Percentiles rank a stretch among this genome's conserved stretches.
phyloP scores from a whole-genome alignment of 2,329 filamentous ascomycete genomes.

The Tolypocladium ovalisporum region DNA sequence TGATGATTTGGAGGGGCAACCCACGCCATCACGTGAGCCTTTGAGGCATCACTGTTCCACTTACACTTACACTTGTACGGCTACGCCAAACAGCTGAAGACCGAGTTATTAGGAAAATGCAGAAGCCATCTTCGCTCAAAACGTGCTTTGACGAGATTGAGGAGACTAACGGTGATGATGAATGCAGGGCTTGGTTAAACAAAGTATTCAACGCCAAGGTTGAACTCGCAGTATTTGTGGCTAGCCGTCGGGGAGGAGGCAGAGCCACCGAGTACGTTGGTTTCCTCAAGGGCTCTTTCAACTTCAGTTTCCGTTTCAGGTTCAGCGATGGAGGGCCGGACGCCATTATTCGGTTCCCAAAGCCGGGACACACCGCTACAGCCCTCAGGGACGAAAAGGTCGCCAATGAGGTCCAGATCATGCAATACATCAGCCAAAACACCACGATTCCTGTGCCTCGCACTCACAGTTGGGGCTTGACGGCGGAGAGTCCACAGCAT shows the following conservation, averaged over 20 bases:
- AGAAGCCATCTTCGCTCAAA: background rate
- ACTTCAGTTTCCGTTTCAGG: slow-evolving; percentile 13
- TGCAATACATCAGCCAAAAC: slow-evolving; percentile 15
- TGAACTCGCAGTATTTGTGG: slow-evolving; percentile 11
- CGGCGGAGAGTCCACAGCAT: slow-evolving; percentile 16
- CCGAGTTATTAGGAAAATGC: no score
- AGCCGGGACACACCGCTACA: slow-evolving; percentile 11
- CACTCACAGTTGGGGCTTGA: slow-evolving; percentile 15
- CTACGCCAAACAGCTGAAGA: no score
- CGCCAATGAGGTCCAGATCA: slow-evolving; percentile 13
- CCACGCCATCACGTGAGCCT: slow-evolving; percentile 8
- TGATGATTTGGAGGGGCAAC: slow-evolving; percentile 7
- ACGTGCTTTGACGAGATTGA: slow-evolving; percentile 8
- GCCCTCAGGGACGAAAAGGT: slow-evolving; percentile 19
- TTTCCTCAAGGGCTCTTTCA: slow-evolving; percentile 16
- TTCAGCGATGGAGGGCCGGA: slow-evolving; percentile 9
- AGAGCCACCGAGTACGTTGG: slow-evolving; percentile 8
- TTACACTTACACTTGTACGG: no score
- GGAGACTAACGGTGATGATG: slow-evolving; percentile 11
- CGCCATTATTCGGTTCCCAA: slow-evolving; percentile 15
- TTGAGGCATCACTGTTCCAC: background rate
- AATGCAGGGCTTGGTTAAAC: slow-evolving; percentile 10
- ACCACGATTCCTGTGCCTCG: slow-evolving; percentile 19
- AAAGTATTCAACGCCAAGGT: slow-evolving; percentile 10
- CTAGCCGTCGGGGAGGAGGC: slow-evolving; percentile 6